Conservation (phyloP, 2,329 filamentous ascomycete genomes). For the Diaporthe vaccinii region DNA sequence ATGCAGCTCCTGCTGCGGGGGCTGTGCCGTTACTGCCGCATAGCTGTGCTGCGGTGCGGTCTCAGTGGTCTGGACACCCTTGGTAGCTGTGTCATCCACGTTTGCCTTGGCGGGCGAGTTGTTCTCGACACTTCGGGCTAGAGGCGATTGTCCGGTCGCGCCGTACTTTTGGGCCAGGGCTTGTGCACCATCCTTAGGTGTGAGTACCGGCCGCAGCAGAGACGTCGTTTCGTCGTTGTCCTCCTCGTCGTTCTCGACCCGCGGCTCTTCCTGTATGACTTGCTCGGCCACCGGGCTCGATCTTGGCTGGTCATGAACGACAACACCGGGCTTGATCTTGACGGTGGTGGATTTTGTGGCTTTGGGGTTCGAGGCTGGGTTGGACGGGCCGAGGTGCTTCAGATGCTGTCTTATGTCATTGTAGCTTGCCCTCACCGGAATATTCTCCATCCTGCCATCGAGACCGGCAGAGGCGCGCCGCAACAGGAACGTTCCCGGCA, state of each 20-base stretch:
- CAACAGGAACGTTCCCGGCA: conserved; percentile 69
- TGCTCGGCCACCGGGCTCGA: conserved; percentile 45
- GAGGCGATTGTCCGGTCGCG: conserved; percentile 50
- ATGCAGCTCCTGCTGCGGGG: conserved; percentile 30
- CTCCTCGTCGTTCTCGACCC: conserved; percentile 42
- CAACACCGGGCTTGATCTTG: conserved; percentile 71
- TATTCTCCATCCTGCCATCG: conserved; percentile 64
- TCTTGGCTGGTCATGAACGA: conserved; percentile 42
- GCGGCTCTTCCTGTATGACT: conserved; percentile 34
- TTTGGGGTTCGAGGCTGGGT: conserved; percentile 74
- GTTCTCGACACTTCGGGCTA: conserved; percentile 23
- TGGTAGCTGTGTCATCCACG: conserved; percentile 43
- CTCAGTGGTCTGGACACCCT: conserved; percentile 46
- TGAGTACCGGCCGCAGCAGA: conserved; percentile 63
- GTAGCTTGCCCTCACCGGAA: conserved; percentile 71
- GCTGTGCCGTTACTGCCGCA: conserved; percentile 29
- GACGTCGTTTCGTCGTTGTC: conserved; percentile 57
- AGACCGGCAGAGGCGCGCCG: conserved; percentile 68
- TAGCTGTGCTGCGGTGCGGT: conserved; percentile 38
- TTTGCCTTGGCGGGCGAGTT: conserved; percentile 44
- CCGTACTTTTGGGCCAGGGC: conserved; percentile 70
- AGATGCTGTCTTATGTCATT: conserved; percentile 75
- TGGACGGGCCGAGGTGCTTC: conserved; percentile 76
- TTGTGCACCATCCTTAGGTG: conserved; percentile 75
- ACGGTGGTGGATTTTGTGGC: conserved; percentile 73